Base-by-base conservation (phyloP, 2,329 filamentous ascomycete species). In the Alternaria sp. region DNA sequence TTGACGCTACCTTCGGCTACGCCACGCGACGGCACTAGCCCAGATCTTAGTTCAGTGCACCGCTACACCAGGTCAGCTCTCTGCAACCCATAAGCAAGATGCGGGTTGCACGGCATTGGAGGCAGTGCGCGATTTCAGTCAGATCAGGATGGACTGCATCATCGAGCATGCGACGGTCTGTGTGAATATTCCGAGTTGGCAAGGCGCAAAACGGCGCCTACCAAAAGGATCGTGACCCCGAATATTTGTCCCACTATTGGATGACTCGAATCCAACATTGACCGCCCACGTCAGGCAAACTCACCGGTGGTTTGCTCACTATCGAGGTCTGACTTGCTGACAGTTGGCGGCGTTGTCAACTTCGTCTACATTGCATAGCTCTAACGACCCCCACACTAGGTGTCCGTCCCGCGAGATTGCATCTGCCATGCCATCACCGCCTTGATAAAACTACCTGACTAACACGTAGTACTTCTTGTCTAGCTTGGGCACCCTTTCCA, bases 181-280 rank as follows among this genome's bases (percentile, higher is more conserved):
- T 48, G 46, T 51, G 52, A 51, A 38, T 44, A 51, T 44, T 46
- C 51, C 20, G 16, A 61, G 53, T 49, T 47, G 56, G 61, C 42
- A 61, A 61, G 61, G 62, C 51, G 51, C 48, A 54, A 36, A 43
- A 49, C 58, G 57, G 32, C 58, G 53, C 47, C 52, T 61, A 51
- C 52, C 54, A 43, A 67, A 63, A 49, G 43, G 38, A 52, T 53
- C 49, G 57, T 62, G 59, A 58, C 61, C 52, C 59, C 28, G 28
- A 59, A 34, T 42, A 26, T 57, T 51, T 53, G 59, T 57, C 60
- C 57, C 55, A 64, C 65, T 36, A 67, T 64, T 58, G 54, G 56
- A 54, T 54, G 54, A 43, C 53, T 28, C 55, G 39, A 34, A 51
- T 51, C 59, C 47, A 44, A 52, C 36, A 51, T 53, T 59, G 54